Percentiles rank a stretch among this genome's conserved stretches.
These are phyloP conservation scores for Kazachstania sp. DNA, from an alignment of 1,139 yeast genomes.

Conservation along the genomic window DNA sequence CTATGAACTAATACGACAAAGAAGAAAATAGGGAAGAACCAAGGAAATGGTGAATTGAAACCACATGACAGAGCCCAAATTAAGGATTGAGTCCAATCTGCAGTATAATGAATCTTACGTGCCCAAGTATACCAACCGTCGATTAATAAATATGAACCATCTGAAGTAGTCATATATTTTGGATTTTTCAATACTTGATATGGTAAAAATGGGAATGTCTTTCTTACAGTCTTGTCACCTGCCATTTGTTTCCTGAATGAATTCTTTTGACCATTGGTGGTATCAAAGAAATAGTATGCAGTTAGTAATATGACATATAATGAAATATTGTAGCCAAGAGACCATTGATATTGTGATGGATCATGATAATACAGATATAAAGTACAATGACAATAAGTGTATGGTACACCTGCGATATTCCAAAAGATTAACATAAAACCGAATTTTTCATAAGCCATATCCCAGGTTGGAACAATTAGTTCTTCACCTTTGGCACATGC, in stretches of 20 bases:
- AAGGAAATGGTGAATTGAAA: conserved; percentile 76
- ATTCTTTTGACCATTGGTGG: conserved; percentile 92
- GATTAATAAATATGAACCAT: conserved; percentile 74
- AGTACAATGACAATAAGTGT: conserved; percentile 92
- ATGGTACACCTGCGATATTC: conserved; percentile 99
- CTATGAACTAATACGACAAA: conserved; percentile 80
- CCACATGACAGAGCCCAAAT: conserved; percentile 95
- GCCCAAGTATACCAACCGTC: conserved; percentile 95
- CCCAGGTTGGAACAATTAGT: conserved; percentile 96
- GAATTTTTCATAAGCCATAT: conserved; percentile 97
- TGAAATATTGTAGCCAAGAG: conserved; percentile 47
- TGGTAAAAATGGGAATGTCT: conserved; percentile 90
- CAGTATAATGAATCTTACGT: conserved; percentile 91
- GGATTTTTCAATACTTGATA: conserved; percentile 76
- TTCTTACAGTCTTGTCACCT: conserved; percentile 68
- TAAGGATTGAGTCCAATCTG: conserved; percentile 79
- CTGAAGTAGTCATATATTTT: conserved; percentile 69
- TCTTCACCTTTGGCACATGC: conserved; percentile 98
- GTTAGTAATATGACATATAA: conserved; percentile 49
- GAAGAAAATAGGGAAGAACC: conserved; percentile 93
- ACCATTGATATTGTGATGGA: conserved; percentile 74
- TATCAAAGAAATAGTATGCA: conserved; percentile 90
- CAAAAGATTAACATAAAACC: conserved; percentile 97
- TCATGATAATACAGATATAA: conserved; percentile 72
- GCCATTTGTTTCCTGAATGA: conserved; percentile 80